A percentile compares a stretch with the other conserved stretches of the same genome.
Conservation (phyloP, 2,329 filamentous ascomycete species). For the Endoconidiophora polonica region DNA sequence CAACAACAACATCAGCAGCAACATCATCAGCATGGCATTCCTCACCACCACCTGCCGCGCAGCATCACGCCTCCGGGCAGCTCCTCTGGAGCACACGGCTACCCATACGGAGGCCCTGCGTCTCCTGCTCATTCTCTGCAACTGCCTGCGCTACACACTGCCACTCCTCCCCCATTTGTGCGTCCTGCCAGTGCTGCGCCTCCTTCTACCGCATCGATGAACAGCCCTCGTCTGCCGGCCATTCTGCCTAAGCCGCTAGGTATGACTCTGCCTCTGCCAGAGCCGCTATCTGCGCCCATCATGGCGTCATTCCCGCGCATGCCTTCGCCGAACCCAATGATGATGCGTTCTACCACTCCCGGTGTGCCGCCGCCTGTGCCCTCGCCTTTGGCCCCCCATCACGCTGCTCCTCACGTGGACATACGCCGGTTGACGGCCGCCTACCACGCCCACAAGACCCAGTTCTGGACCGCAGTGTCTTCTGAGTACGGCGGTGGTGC, state of each 20-base stretch:
- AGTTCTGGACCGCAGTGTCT: conserved; percentile 59
- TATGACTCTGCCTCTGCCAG: conserved; percentile 28
- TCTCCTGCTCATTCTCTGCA: conserved; percentile 25
- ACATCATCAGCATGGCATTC: conserved; percentile 22
- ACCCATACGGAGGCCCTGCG: conserved; percentile 22
- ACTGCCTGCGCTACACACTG: conserved; percentile 32
- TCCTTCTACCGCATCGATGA: conserved; percentile 18
- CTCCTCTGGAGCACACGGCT: conserved; percentile 25
- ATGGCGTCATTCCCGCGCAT: conserved; percentile 9
- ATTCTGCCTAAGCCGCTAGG: conserved; percentile 50
- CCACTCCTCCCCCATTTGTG: conserved; percentile 12
- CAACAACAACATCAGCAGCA: conserved; percentile 25
- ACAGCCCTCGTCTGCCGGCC: conserved; percentile 36
- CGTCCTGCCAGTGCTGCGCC: neutral
- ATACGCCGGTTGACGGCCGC: conserved; percentile 50
- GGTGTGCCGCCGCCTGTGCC: conserved; percentile 30
- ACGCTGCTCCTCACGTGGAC: conserved; percentile 32
- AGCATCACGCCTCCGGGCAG: conserved; percentile 33
- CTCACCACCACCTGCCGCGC: conserved; percentile 21
- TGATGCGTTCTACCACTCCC: conserved; percentile 26
- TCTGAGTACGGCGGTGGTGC: conserved; percentile 51
- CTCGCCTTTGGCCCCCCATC: conserved; percentile 19
- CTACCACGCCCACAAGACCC: conserved; percentile 51
- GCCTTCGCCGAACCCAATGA: conserved; percentile 12
- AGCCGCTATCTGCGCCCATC: conserved; percentile 27